Base-by-base conservation (phyloP, 176 grass and related monocot species). In the Triticum monococcum region DNA sequence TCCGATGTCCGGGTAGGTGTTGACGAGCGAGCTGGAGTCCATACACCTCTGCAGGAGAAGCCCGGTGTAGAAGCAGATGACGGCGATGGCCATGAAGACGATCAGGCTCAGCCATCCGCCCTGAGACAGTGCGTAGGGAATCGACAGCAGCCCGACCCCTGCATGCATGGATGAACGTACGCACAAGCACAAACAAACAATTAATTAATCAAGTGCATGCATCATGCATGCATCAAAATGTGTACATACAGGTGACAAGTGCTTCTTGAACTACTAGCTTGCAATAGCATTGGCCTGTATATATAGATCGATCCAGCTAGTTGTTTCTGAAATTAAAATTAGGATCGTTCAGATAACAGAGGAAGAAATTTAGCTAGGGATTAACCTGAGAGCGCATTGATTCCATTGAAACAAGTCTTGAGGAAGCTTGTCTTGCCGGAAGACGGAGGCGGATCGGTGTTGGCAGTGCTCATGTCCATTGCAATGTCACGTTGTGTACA, bases 31-130 rank as follows among this genome's bases (percentile, higher is more conserved):
- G 25, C 79, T 71, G 13, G 71, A 33, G 56, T 72, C 59, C 62
- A 94, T 94, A 84, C 92, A 91, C 31, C 79, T 70, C 66, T 79
- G 83, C 20, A 94, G 64, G 75, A 94, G 92, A 46, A 94, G n/a
- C 11, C 92, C 83, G 4, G 85, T 94, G 88, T 92, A 95, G 79
- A 31, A 92, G 75, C 87, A 90, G 16, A 88, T 52, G 46, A 46
- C 12, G 3, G 79, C 74, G 12, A 88, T 20, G 41, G 80, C 2
- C 30, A 90, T 46, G 75, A 95, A 67, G 37, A 92, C 2, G n/a
- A 75, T 7, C 2, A 91, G 30, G 89, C 89, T 89, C 12, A 88
- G 64, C 92, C 87, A 91, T 22, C 92, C 89, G 43, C 86, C 88
- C 43, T 81, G 59, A 5, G 92, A 86, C 13, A 91, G 71, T 0